Base-by-base conservation (phyloP, 1,284 basidiomycete genomes). In the Boletus sp. region DNA sequence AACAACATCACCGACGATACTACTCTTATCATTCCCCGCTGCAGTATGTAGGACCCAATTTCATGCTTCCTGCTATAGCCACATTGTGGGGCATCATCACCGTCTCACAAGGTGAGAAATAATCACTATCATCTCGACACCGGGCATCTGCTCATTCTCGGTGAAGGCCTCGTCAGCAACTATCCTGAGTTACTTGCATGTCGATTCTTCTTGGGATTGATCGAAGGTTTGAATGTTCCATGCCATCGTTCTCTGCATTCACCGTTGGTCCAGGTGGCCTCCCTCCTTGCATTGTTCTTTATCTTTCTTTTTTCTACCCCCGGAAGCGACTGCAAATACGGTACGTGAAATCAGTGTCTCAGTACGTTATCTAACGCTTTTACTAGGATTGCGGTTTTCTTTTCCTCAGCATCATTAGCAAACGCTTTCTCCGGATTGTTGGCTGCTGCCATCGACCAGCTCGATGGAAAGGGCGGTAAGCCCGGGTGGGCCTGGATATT, bases 401-500 rank as follows among this genome's bases (percentile, higher is more conserved):
- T 78, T 55, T 75, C 75, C 0, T 69, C 74, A 0, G 73, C 80
- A 14, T 79, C 80, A 0, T 65, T 84, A 14, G 74, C 82, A 0
- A 73, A 78, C 0, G 79, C 82, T 0, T 86, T 86, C 57, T 81
- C 79, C 8, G 82, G 84, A 4, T 64, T 86, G 8, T 69, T 86
- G 13, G 81, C 82, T 0, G 77, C 75, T 39, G 81, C 73, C 0
- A 82, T 84, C 47, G 66, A 74, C 32, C 66, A 76, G 19, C 75
- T 83, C 66, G 54, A 80, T 20, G 77, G 76, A 17, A 64, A 73
- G 3, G 72, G 72, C 1, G 66, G 72, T 6, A 71, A 69, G 20
- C 68, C 70, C 0, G 76, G 75, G 0, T 81, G 80, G 81, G 69
- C 76, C 3, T 87, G 84, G 84, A 84, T 87, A 45, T 82, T 82